Base-by-base conservation (phyloP, 805 yeast genomes). In the Saccharomycopsis malanga region DNA sequence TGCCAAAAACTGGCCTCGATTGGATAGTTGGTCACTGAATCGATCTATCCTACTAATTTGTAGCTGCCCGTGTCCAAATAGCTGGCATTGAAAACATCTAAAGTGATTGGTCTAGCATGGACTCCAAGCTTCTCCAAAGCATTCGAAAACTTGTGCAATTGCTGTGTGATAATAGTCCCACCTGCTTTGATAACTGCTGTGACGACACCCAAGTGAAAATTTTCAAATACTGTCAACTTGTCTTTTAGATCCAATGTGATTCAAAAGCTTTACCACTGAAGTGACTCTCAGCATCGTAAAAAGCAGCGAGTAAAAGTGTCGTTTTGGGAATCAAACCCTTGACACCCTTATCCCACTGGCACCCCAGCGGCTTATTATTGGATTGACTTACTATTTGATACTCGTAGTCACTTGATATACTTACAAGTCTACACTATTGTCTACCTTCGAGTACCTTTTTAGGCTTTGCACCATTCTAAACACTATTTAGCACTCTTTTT, bases 131-230 rank as follows among this genome's bases (percentile, higher is more conserved):
- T 79, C 67, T 93, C 99, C 51, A 93, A 74, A 21, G 98, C 98
- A 42, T 96, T 91, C 21, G 93, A 98, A 44, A 93, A 74, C 67
- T 91, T 96, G 7, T 88, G 84, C 54, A 93, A 70, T 58, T 91
- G 93, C 57, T 93, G 94, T 40, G 98, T 91, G 64, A 93, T 93
- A 59, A 93, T 91, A 34, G 98, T 98, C 54, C 99, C 99, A 35
- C 99, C 99, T 38, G 93, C 98, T 65, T 93, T 93, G 67, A 93
- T 93, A 38, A 93, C 96, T 93, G 97, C 63, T 93, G 98, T 57
- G 88, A 89, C 4, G 88, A 82, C 15, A 93, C 98, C 27, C 96
- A 87, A 1, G 98, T 89, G 73, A 93, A 93, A 66, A 91, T 89
- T 64, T 88, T 89, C 60, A 93, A 76, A 66, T 93, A 93, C 66